phyloP scores from a whole-genome alignment of 2,329 filamentous ascomycete species.

The Aspergillus quadrilineatus region DNA sequence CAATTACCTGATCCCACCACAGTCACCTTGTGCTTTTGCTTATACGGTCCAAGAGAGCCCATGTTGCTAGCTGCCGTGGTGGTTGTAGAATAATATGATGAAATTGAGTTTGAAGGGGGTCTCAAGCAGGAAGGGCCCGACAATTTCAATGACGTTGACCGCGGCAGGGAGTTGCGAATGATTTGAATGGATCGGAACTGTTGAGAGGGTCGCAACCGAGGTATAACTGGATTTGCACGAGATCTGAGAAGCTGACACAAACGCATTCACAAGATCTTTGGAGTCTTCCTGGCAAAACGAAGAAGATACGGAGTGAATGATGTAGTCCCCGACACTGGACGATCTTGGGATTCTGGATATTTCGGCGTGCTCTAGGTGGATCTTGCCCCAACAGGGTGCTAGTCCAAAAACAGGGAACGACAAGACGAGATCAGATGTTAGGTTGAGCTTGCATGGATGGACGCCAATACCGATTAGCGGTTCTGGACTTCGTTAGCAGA shows the following conservation, averaged over 20 bases:
- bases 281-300: constrained; percentile 11
- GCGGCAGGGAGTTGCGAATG: constrained; percentile 10
- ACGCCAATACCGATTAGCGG: background rate
- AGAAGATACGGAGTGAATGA: constrained; percentile 13
- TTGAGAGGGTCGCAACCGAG: constrained; percentile 30
- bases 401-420: background rate
- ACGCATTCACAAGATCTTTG: constrained; percentile 19
- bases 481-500: background rate
- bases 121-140: constrained; percentile 16
- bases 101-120: constrained; percentile 16
- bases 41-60: constrained; percentile 32
- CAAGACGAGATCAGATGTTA: constrained; percentile 1
- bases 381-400: constrained; percentile 14
- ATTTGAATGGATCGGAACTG: constrained; percentile 23
- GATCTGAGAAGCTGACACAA: constrained; percentile 24
- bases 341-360: background rate
- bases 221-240: constrained; percentile 24
- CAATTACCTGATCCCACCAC: constrained; percentile 96
- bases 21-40: constrained; percentile 53
- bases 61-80: constrained; percentile 25
- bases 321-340: background rate
- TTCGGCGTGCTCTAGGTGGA: constrained; percentile 21
- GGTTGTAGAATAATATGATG: constrained; percentile 8
- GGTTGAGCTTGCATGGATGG: background rate
- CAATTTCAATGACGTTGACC: constrained; percentile 17